These are phyloP conservation scores for Cercospora beticola DNA, from an alignment of 2,329 filamentous ascomycete species.

Conservation along the genomic window DNA sequence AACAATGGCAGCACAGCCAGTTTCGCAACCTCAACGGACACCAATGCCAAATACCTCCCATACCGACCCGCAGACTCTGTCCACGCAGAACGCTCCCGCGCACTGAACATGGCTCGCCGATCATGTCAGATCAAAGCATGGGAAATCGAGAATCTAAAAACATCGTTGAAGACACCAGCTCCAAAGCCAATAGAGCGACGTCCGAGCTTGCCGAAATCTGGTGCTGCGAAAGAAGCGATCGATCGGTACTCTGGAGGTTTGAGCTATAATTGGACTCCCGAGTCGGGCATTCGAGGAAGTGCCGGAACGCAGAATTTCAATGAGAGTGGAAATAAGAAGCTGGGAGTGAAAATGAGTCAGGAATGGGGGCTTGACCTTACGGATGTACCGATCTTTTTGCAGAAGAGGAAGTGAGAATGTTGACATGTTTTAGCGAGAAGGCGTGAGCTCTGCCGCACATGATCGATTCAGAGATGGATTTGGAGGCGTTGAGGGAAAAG, in stretches of 20 bases:
- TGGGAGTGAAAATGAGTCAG: conserved; percentile 35
- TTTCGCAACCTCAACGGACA: conserved; percentile 13
- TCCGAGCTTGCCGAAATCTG: conserved; percentile 1
- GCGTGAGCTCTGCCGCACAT: neutral
- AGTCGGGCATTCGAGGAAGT: conserved; percentile 38
- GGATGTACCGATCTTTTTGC: conserved; percentile 43
- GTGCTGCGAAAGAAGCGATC: conserved; percentile 11
- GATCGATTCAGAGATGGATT: neutral
- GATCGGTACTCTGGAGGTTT: conserved; percentile 42
- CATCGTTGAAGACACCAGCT: neutral
- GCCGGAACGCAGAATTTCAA: conserved; percentile 38
- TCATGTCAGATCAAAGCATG: conserved; percentile 16
- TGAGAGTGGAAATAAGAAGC: conserved; percentile 35
- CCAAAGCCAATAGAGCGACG: neutral
- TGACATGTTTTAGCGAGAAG: neutral
- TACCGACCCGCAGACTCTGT: conserved; percentile 29
- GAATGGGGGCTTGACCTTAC: conserved; percentile 42
- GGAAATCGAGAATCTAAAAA: conserved; percentile 9
- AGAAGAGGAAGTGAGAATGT: neutral
- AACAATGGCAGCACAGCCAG: conserved; percentile 18
- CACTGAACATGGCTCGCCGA: conserved; percentile 24
- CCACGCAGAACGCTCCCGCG: conserved; percentile 31
- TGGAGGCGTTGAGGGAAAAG: neutral
- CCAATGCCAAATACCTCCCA: conserved; percentile 23
- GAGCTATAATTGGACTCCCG: conserved; percentile 40